Base-by-base conservation (phyloP, 1,284 basidiomycete genomes). In the Trametes pubescens region DNA sequence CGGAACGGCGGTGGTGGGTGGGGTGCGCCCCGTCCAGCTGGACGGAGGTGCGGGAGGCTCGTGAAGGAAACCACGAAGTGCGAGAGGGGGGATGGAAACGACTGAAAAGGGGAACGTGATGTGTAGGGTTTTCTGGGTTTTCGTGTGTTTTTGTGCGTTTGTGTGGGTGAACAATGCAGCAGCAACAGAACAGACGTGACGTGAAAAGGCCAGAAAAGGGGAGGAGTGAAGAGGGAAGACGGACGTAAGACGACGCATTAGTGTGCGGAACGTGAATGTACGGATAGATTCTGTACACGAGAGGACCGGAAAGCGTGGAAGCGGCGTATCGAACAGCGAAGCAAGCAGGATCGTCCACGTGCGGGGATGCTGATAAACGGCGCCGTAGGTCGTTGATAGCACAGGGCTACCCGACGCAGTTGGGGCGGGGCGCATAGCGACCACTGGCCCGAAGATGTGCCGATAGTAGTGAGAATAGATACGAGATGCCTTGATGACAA, bases 61-160 rank as follows among this genome's bases (percentile, higher is more conserved):
- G 60, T 61, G 60, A 65, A 69, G 64, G 67, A 65, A 63, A 64
- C 58, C 58, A 65, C 67, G 59, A 71, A 61, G 66, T 56, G 53
- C 60, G 53, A 61, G 57, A 59, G 53, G 60, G 64, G 69, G 65
- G 24, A 56, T 65, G 62, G 57, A 69, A 69, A 69, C 67, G 65
- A 66, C 70, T 65, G 68, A 69, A 63, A 48, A 32, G 64, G 63
- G 61, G 65, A 64, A 65, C 57, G 51, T 44, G 58, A 67, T 72
- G 69, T 74, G 67, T 82, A 71, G 77, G 65, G 59, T 72, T 78
- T 77, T 77, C 70, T 71, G 69, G 59, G 57, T 82, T 82, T 81
- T 72, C 80, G 76, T 73, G 71, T 82, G 79, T 85, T 85, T 85
- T 82, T 79, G 74, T 73, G 73, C 66, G 77, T 79, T 73, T 70